Evolutionary conservation across 129 eudicot species (phyloP).

Genomic region (Chrysanthemum seticuspe): DNA sequence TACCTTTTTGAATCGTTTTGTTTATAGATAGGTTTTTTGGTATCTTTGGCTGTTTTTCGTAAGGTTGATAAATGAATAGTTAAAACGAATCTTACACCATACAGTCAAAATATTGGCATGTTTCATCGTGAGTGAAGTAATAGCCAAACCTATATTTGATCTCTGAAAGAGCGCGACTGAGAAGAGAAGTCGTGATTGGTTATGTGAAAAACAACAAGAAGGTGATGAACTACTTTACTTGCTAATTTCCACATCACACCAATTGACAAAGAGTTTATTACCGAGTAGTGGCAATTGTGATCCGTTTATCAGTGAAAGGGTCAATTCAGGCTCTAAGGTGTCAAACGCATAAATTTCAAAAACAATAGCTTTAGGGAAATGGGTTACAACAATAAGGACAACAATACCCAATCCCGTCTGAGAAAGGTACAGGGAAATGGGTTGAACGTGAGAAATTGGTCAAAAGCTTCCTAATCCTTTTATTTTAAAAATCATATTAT

Average conservation of each 20-base stretch:
- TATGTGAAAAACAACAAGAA: constrained; percentile 76
- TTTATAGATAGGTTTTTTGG: not conserved
- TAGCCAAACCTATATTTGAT: not conserved
- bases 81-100: not conserved
- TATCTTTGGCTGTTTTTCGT: not conserved
- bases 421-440: not conserved
- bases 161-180: constrained; percentile 75
- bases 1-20: not conserved
- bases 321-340: not conserved
- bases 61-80: not conserved
- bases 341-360: not conserved
- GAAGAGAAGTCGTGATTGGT: constrained; percentile 96
- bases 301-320: not conserved
- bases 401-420: too few relatives aligned
- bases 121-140: not conserved
- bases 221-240: constrained; percentile 36
- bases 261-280: too few relatives aligned
- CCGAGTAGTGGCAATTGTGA: not conserved
- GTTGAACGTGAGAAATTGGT: not conserved
- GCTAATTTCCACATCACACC: not conserved
- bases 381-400: not conserved
- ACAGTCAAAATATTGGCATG: constrained; percentile 2
- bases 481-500: too few relatives aligned
- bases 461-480: not conserved
- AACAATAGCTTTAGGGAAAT: not conserved